Evolutionary conservation across 371 early-diverging fungal species (phyloP).

Genomic region (Mycotypha africana): DNA sequence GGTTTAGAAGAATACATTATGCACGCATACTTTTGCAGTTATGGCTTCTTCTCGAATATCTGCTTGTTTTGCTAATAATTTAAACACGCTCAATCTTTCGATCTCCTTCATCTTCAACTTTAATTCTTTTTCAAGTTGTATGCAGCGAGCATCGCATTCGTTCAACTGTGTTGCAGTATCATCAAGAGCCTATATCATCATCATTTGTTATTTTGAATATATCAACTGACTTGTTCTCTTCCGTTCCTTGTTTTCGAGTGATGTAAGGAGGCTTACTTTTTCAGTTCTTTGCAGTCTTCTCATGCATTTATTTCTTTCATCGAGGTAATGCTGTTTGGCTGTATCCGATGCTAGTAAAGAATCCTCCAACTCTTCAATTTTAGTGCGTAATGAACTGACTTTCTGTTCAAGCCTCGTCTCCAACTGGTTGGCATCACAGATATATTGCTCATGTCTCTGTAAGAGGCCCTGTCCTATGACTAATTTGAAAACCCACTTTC

Average conservation of each 20-base stretch:
- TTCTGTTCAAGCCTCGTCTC: constrained; percentile 26
- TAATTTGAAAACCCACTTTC: not conserved
- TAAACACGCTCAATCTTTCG: constrained; percentile 37
- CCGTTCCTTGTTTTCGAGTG: not conserved
- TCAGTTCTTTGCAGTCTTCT: constrained; percentile 41
- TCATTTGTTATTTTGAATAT: not conserved
- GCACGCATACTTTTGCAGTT: constrained; percentile 23
- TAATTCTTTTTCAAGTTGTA: constrained; percentile 29
- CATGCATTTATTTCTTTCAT: constrained; percentile 20
- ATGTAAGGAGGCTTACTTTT: constrained; percentile 37
- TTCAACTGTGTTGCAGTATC: constrained; percentile 34
- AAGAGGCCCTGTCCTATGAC: constrained; percentile 45
- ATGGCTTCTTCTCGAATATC: constrained; percentile 38
- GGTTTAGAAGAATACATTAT: not conserved
- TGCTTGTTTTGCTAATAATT: constrained; percentile 40
- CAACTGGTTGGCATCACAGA: constrained; percentile 22
- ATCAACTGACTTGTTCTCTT: constrained; percentile 2
- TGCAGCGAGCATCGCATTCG: constrained; percentile 24
- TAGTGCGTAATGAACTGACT: constrained; percentile 24
- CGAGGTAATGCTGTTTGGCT: constrained; percentile 18
- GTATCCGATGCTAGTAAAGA: constrained; percentile 26
- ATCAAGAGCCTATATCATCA: constrained; percentile 19
- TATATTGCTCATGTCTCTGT: constrained; percentile 35
- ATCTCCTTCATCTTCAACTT: constrained; percentile 25
- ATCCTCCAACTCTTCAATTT: constrained; percentile 21